These are phyloP conservation scores for Cocos nucifera DNA, from an alignment of 176 grass and related monocot genomes.

Conservation along the genomic window DNA sequence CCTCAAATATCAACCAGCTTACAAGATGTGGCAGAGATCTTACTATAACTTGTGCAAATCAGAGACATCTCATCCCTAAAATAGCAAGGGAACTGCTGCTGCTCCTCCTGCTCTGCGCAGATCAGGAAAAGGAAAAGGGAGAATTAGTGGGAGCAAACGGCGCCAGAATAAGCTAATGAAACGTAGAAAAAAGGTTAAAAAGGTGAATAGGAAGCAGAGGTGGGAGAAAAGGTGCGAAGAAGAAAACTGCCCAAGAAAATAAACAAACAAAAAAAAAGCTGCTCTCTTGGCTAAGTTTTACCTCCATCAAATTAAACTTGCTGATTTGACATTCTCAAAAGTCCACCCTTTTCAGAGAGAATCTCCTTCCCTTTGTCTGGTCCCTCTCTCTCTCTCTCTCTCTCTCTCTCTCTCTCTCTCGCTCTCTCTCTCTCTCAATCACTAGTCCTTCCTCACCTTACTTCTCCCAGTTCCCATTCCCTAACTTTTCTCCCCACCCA, in stretches of 20 bases:
- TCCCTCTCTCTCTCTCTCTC: slow-evolving; percentile 3
- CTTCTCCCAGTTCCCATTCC: no score
- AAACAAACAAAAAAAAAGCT: not conserved
- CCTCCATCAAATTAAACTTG: slow-evolving; percentile 48
- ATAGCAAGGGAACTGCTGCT: slow-evolving; percentile 47
- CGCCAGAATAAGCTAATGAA: slow-evolving; percentile 10
- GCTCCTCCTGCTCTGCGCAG: slow-evolving; percentile 23
- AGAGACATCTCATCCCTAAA: slow-evolving; percentile 32
- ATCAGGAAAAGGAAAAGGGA: slow-evolving; percentile 15
- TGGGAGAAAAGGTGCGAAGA: no score
- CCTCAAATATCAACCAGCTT: no score
- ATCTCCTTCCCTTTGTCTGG: not conserved
- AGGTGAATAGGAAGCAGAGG: not conserved
- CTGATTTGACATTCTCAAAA: slow-evolving; percentile 72
- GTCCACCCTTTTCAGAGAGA: slow-evolving; percentile 23
- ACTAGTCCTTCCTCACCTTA: not conserved
- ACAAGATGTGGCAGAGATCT: slow-evolving; percentile 8
- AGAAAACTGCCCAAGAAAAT: no score
- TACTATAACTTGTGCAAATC: slow-evolving; percentile 24
- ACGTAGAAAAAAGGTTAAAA: not conserved
- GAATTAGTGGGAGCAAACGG: slow-evolving; percentile 27
- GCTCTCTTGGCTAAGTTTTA: slow-evolving; percentile 15
- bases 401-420: slow-evolving; percentile 11
- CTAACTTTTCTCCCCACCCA: slow-evolving; percentile 7
- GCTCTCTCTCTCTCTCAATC: slow-evolving; percentile 4